A percentile compares a stretch with the other conserved stretches of the same genome.
phyloP scores from a whole-genome alignment of 495 filamentous ascomycete species.

The Peziza echinospora region DNA sequence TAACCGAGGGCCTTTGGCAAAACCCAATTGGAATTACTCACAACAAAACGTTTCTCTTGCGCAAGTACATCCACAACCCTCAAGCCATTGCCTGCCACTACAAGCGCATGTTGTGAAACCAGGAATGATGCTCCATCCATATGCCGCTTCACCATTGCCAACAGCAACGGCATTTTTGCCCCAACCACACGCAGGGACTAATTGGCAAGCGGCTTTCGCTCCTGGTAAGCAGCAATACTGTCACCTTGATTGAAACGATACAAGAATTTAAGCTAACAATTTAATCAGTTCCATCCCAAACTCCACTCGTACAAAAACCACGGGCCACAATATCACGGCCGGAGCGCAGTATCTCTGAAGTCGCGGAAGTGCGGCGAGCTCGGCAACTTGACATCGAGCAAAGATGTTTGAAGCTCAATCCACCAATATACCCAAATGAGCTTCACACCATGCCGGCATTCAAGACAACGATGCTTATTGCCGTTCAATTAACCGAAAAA shows the following conservation, averaged over 20 bases:
- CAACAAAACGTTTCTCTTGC: too few relatives aligned
- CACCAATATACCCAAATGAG: constrained; percentile 35
- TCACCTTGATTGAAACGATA: constrained; percentile 1
- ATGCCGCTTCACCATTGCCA: constrained; percentile 1
- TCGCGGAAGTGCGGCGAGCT: constrained; percentile 33
- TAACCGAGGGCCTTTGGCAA: too few relatives aligned
- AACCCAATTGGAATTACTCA: too few relatives aligned
- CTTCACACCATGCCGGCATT: constrained; percentile 47
- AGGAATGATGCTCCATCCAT: too few relatives aligned
- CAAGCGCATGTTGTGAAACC: too few relatives aligned
- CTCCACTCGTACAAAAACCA: too few relatives aligned
- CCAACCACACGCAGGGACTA: neutral
- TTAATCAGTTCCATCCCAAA: too few relatives aligned
- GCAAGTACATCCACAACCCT: too few relatives aligned
- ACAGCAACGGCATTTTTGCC: neutral
- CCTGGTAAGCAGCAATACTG: neutral
- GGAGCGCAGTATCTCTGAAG: constrained; percentile 26
- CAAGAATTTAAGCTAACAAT: too few relatives aligned
- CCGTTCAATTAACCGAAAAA: constrained; percentile 36
- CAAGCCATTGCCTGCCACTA: too few relatives aligned
- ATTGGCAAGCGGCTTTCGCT: too few relatives aligned
- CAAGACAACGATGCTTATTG: constrained; percentile 45
- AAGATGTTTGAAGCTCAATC: constrained; percentile 36
- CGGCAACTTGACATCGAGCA: constrained; percentile 45
- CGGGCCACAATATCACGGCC: too few relatives aligned